Base-by-base conservation (phyloP, 2,329 filamentous ascomycete species). In the Colletotrichum melonis region DNA sequence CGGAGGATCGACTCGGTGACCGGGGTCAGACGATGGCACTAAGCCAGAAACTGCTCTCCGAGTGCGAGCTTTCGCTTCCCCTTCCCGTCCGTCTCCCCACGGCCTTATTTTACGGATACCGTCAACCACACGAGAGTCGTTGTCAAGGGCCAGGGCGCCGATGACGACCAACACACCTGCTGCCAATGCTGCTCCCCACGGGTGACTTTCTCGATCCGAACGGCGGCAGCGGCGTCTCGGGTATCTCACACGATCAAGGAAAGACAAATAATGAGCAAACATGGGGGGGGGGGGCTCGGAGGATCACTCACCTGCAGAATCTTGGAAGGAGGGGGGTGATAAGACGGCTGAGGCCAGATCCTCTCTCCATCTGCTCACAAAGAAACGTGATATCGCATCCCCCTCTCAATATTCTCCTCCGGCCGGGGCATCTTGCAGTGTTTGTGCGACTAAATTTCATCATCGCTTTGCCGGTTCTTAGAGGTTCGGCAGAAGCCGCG, bases 121-220 rank as follows among this genome's bases (percentile, higher is more conserved):
- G 42, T 49, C 42, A 49, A 49, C 22, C 26, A 16, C 11, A 35
- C 32, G 11, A 11, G n/a, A n/a, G 8, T 42, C 16, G 38, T 42
- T 6, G 38, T 49, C 19, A 4, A 49, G 4, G 42, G 42, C 42
- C 42, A n/a, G 42, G 42, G 19, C 19, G 19, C 11, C 7, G 42
- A 22, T 30, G 16, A 2, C 59, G 38, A 63, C 64, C 32, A 58
- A 28, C 32, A 49, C 30, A 9, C 56, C 57, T 46, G 35, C 22
- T 38, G 24, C 64, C 64, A 57, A 52, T 49, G 46, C 38, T 8
- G 26, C 28, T 32, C 19, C 11, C 32, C 11, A 35, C 11, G 11
- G 19, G 38, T 62, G 46, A 62, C 60, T 56, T 42, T 19, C 54
- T 68, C 63, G 64, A 68, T 62, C 69, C 56, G 64, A 68, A 62